Evolutionary conservation across 148 eudicot species (phyloP).

Genomic region (Polygonum maritimum): DNA sequence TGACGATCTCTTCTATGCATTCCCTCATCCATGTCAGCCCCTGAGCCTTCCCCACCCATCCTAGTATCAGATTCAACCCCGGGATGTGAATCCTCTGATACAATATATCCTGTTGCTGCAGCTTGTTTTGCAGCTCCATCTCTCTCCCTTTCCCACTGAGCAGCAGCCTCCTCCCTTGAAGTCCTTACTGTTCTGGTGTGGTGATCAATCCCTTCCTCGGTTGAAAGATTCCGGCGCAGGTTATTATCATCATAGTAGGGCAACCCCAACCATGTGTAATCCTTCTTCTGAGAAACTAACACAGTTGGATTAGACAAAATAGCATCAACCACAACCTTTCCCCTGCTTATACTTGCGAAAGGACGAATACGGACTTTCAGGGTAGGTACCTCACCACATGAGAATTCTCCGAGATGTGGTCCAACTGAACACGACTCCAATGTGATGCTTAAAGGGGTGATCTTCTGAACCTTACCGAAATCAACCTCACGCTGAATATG

Average conservation of each 20-base stretch:
- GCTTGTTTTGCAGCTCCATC: slow-evolving; percentile 65
- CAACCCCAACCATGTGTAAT: slow-evolving; percentile 90
- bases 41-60: slow-evolving; percentile 21
- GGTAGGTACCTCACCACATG: slow-evolving; percentile 86
- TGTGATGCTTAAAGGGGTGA: slow-evolving; percentile 91
- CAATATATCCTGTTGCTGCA: slow-evolving; percentile 58
- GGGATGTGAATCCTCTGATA: slow-evolving; percentile 34
- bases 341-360: slow-evolving; percentile 74
- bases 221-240: slow-evolving; percentile 58
- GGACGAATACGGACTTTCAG: slow-evolving; percentile 72
- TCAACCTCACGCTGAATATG: slow-evolving; percentile 71
- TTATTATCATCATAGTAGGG: slow-evolving; percentile 56
- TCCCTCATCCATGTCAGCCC: slow-evolving; percentile 52
- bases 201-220: slow-evolving; percentile 89
- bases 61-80: slow-evolving; percentile 30
- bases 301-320: slow-evolving; percentile 75
- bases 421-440: slow-evolving; percentile 88
- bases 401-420: slow-evolving; percentile 82
- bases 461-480: slow-evolving; percentile 78
- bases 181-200: slow-evolving; percentile 81
- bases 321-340: slow-evolving; percentile 89
- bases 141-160: slow-evolving; percentile 57
- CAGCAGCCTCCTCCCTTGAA: slow-evolving; percentile 72
- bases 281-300: slow-evolving; percentile 78
- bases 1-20: slow-evolving; percentile 81